Percentiles rank a stretch among this genome's conserved stretches.
Conservation (phyloP, 495 filamentous ascomycete genomes). For the Talaromyces thailandensis region DNA sequence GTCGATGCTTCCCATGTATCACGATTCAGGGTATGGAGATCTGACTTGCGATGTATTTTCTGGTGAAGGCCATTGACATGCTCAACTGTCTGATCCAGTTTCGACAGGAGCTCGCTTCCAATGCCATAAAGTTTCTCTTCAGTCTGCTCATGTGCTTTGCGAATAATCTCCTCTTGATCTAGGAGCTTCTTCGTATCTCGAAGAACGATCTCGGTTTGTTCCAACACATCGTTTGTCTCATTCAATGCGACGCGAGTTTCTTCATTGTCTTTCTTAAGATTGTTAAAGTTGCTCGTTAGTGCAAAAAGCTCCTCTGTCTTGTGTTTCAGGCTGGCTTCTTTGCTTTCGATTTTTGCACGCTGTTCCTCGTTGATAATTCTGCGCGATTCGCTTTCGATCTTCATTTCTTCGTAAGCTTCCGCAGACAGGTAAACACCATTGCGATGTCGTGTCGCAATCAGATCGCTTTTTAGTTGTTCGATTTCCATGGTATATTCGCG, state of each 20-base stretch:
- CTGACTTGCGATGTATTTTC: conserved; percentile 73
- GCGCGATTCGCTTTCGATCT: conserved; percentile 84
- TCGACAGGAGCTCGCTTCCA: conserved; percentile 65
- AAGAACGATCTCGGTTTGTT: conserved; percentile 78
- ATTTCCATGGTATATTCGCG: conserved; percentile 89
- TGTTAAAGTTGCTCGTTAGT: conserved; percentile 75
- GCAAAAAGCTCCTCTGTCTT: conserved; percentile 86
- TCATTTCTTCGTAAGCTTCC: conserved; percentile 79
- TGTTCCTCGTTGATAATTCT: conserved; percentile 89
- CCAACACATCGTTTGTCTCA: conserved; percentile 69
- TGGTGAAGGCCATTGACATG: conserved; percentile 75
- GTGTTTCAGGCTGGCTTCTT: conserved; percentile 81
- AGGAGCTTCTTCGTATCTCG: conserved; percentile 64
- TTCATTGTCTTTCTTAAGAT: conserved; percentile 79
- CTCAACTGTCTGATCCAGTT: conserved; percentile 61
- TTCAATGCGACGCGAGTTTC: conserved; percentile 59
- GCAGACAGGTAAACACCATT: conserved; percentile 90
- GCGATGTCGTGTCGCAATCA: conserved; percentile 85
- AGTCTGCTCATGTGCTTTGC: conserved; percentile 78
- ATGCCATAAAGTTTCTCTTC: conserved; percentile 65
- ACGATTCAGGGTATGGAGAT: conserved; percentile 73
- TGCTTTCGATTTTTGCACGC: conserved; percentile 79
- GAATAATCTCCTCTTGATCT: conserved; percentile 67
- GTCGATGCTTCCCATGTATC: conserved; percentile 71
- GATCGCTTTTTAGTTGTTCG: conserved; percentile 84